Percentiles rank a stretch among this genome's conserved stretches.
Evolutionary conservation across 352 stramenopile genomes (phyloP).

Genomic region (Lagenidium giganteum): DNA sequence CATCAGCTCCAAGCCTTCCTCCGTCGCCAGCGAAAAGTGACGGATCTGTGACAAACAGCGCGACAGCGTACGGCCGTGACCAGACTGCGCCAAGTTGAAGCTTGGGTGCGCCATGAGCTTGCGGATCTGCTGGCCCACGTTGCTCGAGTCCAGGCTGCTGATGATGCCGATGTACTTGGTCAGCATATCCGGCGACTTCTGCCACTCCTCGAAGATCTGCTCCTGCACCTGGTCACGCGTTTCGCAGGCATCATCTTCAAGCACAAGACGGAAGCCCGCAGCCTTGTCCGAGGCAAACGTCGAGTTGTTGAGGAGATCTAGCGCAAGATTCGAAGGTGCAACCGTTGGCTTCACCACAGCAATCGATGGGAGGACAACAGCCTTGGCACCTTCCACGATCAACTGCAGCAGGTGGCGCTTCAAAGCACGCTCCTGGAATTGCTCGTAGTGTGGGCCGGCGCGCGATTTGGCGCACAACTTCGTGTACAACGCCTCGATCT

Average conservation of each 20-base stretch:
- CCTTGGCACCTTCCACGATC: constrained; percentile 53
- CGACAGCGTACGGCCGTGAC: constrained; percentile 60
- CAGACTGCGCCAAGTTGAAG: constrained; percentile 75
- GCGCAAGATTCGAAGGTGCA: constrained; percentile 34
- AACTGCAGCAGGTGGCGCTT: constrained; percentile 61
- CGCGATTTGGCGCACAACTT: constrained; percentile 35
- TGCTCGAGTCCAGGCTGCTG: constrained; percentile 51
- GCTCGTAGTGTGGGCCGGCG: constrained; percentile 54
- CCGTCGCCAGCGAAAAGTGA: constrained; percentile 65
- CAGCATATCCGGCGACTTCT: constrained; percentile 63
- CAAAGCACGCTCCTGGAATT: constrained; percentile 67
- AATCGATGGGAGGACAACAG: constrained; percentile 36
- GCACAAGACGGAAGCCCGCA: constrained; percentile 50
- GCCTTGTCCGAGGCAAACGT: constrained; percentile 70
- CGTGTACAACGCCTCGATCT: constrained; percentile 60
- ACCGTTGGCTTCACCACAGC: constrained; percentile 35
- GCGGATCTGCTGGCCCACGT: constrained; percentile 70
- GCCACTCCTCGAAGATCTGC: constrained; percentile 68
- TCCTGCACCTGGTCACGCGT: constrained; percentile 59
- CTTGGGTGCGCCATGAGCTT: constrained; percentile 55
- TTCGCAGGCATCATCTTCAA: constrained; percentile 54
- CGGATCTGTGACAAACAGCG: constrained; percentile 68
- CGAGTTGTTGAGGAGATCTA: constrained; percentile 54
- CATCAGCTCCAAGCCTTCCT: constrained; percentile 73
- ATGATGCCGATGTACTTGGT: constrained; percentile 79